Conservation (phyloP, 225 moss, liverwort and hornwort species). For the Physcomitrellopsis africana region DNA sequence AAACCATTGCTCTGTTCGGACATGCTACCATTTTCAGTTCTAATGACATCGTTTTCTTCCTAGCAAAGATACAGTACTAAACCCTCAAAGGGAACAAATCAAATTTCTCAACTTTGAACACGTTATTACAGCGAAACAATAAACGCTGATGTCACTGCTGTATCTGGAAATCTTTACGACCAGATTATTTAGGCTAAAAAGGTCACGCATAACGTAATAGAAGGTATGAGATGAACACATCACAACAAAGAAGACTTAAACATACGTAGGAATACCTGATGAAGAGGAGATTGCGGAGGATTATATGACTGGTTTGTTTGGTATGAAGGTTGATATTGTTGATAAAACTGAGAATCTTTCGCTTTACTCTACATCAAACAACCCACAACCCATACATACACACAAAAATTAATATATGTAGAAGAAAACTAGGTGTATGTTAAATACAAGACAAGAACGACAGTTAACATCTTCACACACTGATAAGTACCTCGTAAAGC, state of each 20-base stretch:
- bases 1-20: slow-evolving; percentile 79
- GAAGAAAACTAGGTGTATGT: neutral
- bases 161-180: neutral
- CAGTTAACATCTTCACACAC: neutral
- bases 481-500: slow-evolving; percentile 78
- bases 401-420: slow-evolving; percentile 18
- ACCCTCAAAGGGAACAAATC: slow-evolving; percentile 14
- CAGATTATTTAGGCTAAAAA: neutral
- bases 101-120: neutral
- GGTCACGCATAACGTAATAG: neutral
- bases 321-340: slow-evolving; percentile 69
- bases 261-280: slow-evolving; percentile 32
- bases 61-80: slow-evolving; percentile 17
- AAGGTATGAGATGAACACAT: neutral
- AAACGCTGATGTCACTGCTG: slow-evolving; percentile 1
- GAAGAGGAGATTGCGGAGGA: slow-evolving; percentile 74
- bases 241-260: neutral
- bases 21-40: slow-evolving; percentile 25
- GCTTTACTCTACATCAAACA: slow-evolving; percentile 74
- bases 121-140: slow-evolving; percentile 12
- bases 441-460: slow-evolving; percentile 15
- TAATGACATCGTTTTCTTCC: slow-evolving; percentile 16
- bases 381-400: slow-evolving; percentile 23
- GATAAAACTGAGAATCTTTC: slow-evolving; percentile 77
- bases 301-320: slow-evolving; percentile 62